Conservation (phyloP, 129 eudicot genomes). For the Artemisia annua region DNA sequence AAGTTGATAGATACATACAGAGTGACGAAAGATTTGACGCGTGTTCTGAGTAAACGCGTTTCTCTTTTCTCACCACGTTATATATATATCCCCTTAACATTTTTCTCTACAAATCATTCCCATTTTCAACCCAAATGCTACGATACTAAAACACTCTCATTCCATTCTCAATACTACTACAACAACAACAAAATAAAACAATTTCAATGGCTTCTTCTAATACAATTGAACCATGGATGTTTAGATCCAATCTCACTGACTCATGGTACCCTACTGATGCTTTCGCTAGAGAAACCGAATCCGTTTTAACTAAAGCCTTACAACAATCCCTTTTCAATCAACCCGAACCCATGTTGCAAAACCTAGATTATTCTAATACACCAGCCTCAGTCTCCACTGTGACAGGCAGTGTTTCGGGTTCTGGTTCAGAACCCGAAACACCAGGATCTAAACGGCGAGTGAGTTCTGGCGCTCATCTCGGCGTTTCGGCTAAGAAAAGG, state of each 20-base stretch:
- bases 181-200: background rate
- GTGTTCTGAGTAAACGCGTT: conserved; percentile 81
- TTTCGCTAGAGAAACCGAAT: conserved; percentile 60
- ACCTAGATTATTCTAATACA: too few relatives aligned
- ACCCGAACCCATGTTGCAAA: too few relatives aligned
- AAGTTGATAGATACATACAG: conserved; percentile 29
- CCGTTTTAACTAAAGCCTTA: conserved; percentile 56
- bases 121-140: background rate
- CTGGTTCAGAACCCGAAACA: conserved; percentile 59
- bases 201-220: conserved; percentile 65
- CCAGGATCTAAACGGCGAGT: conserved; percentile 35
- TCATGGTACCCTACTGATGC: conserved; percentile 63
- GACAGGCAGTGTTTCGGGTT: conserved; percentile 33
- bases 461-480: background rate
- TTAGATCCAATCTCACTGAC: conserved; percentile 43
- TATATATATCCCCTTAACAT: conserved; percentile 31
- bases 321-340: conserved; percentile 43
- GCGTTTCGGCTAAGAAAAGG: conserved; percentile 38
- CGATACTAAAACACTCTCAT: background rate
- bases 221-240: conserved; percentile 68
- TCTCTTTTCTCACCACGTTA: conserved; percentile 48
- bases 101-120: background rate
- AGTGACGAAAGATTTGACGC: conserved; percentile 52
- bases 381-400: conserved; percentile 37
- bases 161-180: background rate